phyloP scores from a whole-genome alignment of 2,329 filamentous ascomycete genomes.

The Emmonsiellopsis sp. region DNA sequence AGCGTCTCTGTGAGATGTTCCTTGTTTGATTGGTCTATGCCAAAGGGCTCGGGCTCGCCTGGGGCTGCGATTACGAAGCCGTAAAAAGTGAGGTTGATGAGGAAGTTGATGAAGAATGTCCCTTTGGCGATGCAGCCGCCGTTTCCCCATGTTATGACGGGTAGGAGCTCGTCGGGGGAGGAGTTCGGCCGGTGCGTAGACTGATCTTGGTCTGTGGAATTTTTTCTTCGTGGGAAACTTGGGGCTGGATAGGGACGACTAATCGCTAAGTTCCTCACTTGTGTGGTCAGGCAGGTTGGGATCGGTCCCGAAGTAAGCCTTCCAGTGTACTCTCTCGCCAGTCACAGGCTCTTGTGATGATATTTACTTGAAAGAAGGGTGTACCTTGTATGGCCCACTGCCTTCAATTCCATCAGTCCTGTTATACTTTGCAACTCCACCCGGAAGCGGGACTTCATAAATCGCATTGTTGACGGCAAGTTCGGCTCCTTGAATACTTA shows the following conservation, averaged over 20 bases:
- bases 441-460: background rate
- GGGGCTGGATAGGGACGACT: background rate
- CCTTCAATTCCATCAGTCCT: background rate
- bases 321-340: background rate
- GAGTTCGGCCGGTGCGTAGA: conserved; percentile 14
- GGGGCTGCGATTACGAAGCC: conserved; percentile 12
- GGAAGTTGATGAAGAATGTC: conserved; percentile 14
- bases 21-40: background rate
- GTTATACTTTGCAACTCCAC: background rate
- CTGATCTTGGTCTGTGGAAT: background rate
- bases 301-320: conserved; percentile 6
- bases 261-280: background rate
- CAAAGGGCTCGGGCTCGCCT: background rate
- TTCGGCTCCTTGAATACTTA: no score
- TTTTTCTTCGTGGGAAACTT: background rate
- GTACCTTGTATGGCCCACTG: background rate
- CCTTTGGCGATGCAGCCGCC: conserved; percentile 15
- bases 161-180: background rate
- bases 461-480: no score
- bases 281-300: conserved; percentile 13
- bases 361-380: no score
- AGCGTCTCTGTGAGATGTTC: conserved; percentile 18
- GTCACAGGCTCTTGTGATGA: background rate
- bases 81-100: conserved; percentile 16
- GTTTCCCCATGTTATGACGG: conserved; percentile 15